Evolutionary conservation across 768 basidiomycete species (phyloP), one percentile per base, ranked within the genome.

Genomic region (Suillus clintonianus): DNA sequence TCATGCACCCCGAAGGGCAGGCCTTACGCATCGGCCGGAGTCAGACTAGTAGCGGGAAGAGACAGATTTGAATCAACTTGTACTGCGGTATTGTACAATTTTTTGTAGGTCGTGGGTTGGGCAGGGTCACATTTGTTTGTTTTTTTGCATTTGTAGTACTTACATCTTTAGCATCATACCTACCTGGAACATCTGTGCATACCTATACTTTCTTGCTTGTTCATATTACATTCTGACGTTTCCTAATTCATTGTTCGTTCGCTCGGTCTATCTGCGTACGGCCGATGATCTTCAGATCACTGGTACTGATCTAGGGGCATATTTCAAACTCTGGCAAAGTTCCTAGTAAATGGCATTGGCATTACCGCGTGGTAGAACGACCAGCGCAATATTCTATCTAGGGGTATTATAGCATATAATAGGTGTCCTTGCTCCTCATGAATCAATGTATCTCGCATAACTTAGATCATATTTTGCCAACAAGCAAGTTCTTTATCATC

Each of bases 401-500:
- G 37, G 5, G 37, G 37, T 41, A 39, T 57, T 6, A 57, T 17
- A 37, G 15, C 24, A 56, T 51, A 14, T 30, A 13, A 17, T 27
- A 30, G 50, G 5, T 32, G 27, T 36, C 36, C 36, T 1, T 10
- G 36, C 4, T 51, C 50, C 1, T 51, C 15, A 51, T 4, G 19
- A 53, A 53, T 30, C 19, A 53, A 32, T 17, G 17, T 41, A 22
- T 57, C 10, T 61, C 50, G 5, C 15, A 61, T 55, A 53, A 22
- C 11, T 61, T 22, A 60, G 6, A 34, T 74, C 57, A 99, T 59
- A 99, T 92, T 79, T 99, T 99, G 43, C 92, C 94, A 60, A 90
- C 80, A 14, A 95, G 77, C 34, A 97, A 73, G 71, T 99, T 99
- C 63, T 76, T 80, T 60, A 89, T 77, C 75, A 92, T 97, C 80